Conservation (phyloP, 768 basidiomycete species). For the Suillus lakei region DNA sequence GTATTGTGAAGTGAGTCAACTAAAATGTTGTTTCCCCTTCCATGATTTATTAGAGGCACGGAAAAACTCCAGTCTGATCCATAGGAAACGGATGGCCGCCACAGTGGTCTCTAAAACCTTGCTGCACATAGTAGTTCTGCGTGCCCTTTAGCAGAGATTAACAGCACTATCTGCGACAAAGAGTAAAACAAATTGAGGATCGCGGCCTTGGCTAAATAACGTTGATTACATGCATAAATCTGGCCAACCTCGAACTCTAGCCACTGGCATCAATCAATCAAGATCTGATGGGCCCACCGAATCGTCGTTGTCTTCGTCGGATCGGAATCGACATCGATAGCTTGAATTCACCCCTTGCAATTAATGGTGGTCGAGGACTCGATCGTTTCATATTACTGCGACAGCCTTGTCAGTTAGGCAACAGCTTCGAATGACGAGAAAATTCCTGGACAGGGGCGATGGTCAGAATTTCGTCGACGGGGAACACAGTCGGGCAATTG, state of each 20-base stretch:
- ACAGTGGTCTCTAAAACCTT: background rate
- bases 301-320: slow-evolving; percentile 1
- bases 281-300: slow-evolving; percentile 3
- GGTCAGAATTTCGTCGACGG: background rate
- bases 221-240: background rate
- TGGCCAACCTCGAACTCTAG: background rate
- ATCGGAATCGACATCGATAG: slow-evolving; percentile 1
- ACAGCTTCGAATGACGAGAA: slow-evolving; percentile 1
- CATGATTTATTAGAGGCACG: background rate
- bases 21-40: background rate
- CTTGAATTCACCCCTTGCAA: slow-evolving; percentile 1
- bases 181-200: background rate
- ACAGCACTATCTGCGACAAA: background rate
- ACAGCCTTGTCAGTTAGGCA: background rate
- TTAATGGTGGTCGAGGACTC: slow-evolving; percentile 4
- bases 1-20: background rate
- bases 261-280: background rate
- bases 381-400: background rate
- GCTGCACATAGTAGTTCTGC: background rate
- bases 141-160: background rate
- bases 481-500: background rate
- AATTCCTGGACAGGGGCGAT: background rate
- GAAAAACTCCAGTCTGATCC: background rate
- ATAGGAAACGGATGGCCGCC: background rate
- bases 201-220: background rate